phyloP scores from a whole-genome alignment of 2,329 filamentous ascomycete species.

The Penicillium occitanis region DNA sequence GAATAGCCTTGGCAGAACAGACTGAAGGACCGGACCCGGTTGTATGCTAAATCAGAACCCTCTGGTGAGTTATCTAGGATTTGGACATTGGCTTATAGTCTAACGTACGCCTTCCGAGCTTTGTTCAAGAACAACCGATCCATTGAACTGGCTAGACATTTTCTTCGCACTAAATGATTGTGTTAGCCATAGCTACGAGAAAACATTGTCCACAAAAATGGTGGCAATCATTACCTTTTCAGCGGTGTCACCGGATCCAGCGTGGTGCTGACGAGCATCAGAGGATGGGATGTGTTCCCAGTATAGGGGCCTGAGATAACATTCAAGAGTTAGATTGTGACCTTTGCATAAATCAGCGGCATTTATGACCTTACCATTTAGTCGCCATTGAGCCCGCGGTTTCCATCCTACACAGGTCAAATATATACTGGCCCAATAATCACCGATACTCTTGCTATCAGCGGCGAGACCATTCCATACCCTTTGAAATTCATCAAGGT shows the following conservation, averaged over 20 bases:
- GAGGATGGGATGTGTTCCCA: conserved; percentile 23
- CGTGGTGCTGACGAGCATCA: conserved; percentile 24
- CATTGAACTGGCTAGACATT: conserved; percentile 25
- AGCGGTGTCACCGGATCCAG: conserved; percentile 25
- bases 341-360: neutral
- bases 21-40: conserved; percentile 27
- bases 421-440: conserved; percentile 42
- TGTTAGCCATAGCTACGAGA: neutral
- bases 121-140: conserved; percentile 29
- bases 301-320: conserved; percentile 20
- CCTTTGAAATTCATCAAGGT: conserved; percentile 26
- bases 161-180: conserved; percentile 22
- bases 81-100: neutral
- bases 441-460: conserved; percentile 33
- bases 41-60: conserved; percentile 26
- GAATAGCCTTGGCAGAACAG: conserved; percentile 30
- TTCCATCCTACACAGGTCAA: conserved; percentile 42
- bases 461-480: conserved; percentile 27
- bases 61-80: neutral
- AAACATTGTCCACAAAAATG: neutral
- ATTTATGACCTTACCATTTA: conserved; percentile 30
- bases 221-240: neutral
- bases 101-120: conserved; percentile 28
- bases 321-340: neutral
- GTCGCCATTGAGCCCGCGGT: conserved; percentile 35